A percentile compares a stretch with the other conserved stretches of the same genome.
These are phyloP conservation scores for Pisolithus tinctorius DNA, from an alignment of 768 basidiomycete genomes.

Conservation along the genomic window DNA sequence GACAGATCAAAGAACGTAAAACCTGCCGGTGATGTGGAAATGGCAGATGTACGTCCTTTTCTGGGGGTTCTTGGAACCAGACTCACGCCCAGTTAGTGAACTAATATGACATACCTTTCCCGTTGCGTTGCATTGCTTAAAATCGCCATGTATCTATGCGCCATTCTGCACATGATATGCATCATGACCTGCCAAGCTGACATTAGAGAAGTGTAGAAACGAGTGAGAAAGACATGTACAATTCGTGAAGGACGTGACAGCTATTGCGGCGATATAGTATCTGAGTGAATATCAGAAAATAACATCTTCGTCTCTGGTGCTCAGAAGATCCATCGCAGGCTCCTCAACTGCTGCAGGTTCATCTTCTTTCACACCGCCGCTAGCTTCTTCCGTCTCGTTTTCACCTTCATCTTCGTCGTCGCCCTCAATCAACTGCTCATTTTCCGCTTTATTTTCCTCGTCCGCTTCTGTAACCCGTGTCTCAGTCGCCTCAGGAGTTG, in stretches of 20 bases:
- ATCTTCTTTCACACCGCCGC: conserved; percentile 21
- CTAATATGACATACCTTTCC: conserved; percentile 1
- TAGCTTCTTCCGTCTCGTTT: conserved; percentile 7
- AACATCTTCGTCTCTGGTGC: conserved; percentile 85
- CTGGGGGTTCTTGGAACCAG: not conserved
- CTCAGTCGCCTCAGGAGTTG: not conserved
- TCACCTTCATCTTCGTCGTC: conserved; percentile 13
- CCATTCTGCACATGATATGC: conserved; percentile 47
- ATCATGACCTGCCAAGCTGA: conserved; percentile 29
- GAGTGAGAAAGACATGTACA: no score
- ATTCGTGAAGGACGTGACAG: no score
- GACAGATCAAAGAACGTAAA: conserved; percentile 60
- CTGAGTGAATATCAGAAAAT: conserved; percentile 59
- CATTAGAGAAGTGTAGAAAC: not conserved
- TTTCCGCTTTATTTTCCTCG: conserved; percentile 4
- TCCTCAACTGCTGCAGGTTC: conserved; percentile 23
- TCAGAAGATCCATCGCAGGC: conserved; percentile 57
- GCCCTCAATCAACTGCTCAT: conserved; percentile 2
- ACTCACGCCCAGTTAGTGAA: conserved; percentile 16
- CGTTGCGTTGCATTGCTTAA: conserved; percentile 33
- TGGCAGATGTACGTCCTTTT: conserved; percentile 60
- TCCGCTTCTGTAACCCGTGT: not conserved
- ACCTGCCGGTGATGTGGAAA: conserved; percentile 61
- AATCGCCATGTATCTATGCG: conserved; percentile 64
- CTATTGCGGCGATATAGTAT: no score